Evolutionary conservation across 140 eudicot species (phyloP), one percentile per base, ranked within the genome.

Genomic region (Cichorium intybus): DNA sequence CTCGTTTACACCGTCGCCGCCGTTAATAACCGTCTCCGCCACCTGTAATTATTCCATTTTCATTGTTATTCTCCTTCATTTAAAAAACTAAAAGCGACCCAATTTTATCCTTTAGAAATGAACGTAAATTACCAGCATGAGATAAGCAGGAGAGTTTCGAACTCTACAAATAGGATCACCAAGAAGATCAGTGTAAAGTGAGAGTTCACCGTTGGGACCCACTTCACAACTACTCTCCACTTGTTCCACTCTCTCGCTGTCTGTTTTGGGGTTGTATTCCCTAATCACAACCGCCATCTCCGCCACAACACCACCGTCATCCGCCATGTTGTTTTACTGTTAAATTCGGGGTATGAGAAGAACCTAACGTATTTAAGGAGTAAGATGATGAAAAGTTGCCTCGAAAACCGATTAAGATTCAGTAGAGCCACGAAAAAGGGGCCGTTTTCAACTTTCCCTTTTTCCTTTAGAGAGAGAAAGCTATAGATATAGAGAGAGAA

Each of bases 121-220:
- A 14, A 50, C 22, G 46, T 49, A 18, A 22, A 55, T 20, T 64
- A 86, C 95, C 74, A 89, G 90, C 97, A 90, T 90, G 84, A 82
- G 86, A 80, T 74, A 87, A 23, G 87, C 77, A 23, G 97, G 95
- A 61, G 94, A 82, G 73, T 90, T 73, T 23, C 97, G 94, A 71
- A 90, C 81, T 79, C 97, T 67, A 80, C 94, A 90, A 66, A 90
- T 80, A 15, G 97, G 97, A 77, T 90, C 97, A 77, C 97, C 97
- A 41, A 90, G 64, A 46, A 86, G 95, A 75, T 90, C 90, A 33
- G 97, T 90, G 76, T 72, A 87, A 31, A 90, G 85, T 31, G 90
- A 87, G 24, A 90, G 73, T 70, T 87, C 75, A 24, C 88, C 84
- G 56, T 72, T 75, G 39, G 97, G 90, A 1, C 97, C 97, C 31